phyloP scores from a whole-genome alignment of 371 early-diverging fungal species.

The Choanephora cucurbitarum region DNA sequence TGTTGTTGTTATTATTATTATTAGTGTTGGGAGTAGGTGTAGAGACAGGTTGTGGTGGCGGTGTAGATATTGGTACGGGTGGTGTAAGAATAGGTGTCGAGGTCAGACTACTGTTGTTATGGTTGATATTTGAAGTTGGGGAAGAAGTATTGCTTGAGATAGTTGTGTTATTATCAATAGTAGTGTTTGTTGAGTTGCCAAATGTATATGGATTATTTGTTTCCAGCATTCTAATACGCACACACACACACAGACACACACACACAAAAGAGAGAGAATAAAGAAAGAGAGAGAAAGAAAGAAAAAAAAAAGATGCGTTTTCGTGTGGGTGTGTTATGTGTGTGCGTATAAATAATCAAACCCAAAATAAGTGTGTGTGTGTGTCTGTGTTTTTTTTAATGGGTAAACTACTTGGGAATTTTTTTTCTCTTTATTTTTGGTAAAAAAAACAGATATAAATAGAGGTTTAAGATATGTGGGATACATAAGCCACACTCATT shows the following conservation, averaged over 20 bases:
- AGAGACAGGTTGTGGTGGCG: too few relatives aligned
- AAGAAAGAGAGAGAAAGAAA: conserved; percentile 3
- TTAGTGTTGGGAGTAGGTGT: too few relatives aligned
- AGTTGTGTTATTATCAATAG: conserved; percentile 5
- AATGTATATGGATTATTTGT: conserved; percentile 29
- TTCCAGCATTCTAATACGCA: conserved; percentile 23
- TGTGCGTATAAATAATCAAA: too few relatives aligned
- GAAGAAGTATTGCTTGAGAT: neutral
- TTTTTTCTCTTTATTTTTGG: conserved; percentile 8
- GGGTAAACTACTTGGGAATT: neutral
- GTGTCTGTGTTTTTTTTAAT: neutral
- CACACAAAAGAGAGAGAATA: neutral
- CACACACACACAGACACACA: too few relatives aligned
- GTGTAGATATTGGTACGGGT: neutral
- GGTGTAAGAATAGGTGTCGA: neutral
- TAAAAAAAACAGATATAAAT: too few relatives aligned
- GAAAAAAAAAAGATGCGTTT: conserved; percentile 2
- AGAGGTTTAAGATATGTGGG: too few relatives aligned
- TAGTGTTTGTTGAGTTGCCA: conserved; percentile 18
- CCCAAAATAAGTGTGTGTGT: too few relatives aligned
- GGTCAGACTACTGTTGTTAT: too few relatives aligned
- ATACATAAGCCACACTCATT: too few relatives aligned
- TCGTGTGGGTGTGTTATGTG: too few relatives aligned
- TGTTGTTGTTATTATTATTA: neutral
- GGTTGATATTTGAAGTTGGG: neutral